A percentile compares a stretch with the other conserved stretches of the same genome.
These are phyloP conservation scores for Lactuca sativa DNA, from an alignment of 129 eudicot genomes.

Conservation along the genomic window DNA sequence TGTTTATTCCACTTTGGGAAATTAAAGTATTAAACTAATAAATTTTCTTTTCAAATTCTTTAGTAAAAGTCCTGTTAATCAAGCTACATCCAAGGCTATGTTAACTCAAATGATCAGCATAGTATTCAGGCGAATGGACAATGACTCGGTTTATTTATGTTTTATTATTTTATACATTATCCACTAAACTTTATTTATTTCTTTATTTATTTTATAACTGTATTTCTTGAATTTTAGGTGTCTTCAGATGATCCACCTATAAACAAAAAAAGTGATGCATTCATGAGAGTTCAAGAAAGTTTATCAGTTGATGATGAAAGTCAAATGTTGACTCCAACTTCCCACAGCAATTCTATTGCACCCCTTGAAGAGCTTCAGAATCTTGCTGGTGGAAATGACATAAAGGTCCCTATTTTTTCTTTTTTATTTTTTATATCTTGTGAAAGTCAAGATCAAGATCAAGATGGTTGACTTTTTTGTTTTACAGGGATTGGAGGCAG, in stretches of 20 bases:
- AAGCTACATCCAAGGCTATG: conserved; percentile 97
- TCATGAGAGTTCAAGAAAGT: conserved; percentile 36
- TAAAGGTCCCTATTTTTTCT: conserved; percentile 53
- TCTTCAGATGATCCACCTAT: conserved; percentile 44
- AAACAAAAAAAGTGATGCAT: conserved; percentile 32
- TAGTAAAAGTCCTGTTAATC: conserved; percentile 95
- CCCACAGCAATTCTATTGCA: conserved; percentile 52
- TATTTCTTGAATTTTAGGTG: conserved; percentile 41
- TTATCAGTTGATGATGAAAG: conserved; percentile 44
- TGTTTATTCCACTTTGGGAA: conserved; percentile 5
- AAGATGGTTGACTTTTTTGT: conserved; percentile 17
- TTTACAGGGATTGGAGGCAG: conserved; percentile 91
- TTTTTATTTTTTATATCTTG: neutral
- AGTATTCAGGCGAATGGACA: conserved; percentile 81
- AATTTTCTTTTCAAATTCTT: conserved; percentile 22
- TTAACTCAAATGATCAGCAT: conserved; percentile 94
- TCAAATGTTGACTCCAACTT: conserved; percentile 45
- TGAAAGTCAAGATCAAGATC: conserved; percentile 8
- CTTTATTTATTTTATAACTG: conserved; percentile 17
- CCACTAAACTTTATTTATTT: conserved; percentile 10
- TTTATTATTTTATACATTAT: conserved; percentile 2
- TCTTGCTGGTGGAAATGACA: conserved; percentile 85
- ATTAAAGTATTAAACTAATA: conserved; percentile 25
- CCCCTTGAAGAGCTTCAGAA: conserved; percentile 84
- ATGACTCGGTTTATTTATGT: conserved; percentile 53